A percentile compares a stretch with the other conserved stretches of the same genome.
These are phyloP conservation scores for Neonectria sp. DNA, from an alignment of 2,329 filamentous ascomycete species.

Conservation along the genomic window DNA sequence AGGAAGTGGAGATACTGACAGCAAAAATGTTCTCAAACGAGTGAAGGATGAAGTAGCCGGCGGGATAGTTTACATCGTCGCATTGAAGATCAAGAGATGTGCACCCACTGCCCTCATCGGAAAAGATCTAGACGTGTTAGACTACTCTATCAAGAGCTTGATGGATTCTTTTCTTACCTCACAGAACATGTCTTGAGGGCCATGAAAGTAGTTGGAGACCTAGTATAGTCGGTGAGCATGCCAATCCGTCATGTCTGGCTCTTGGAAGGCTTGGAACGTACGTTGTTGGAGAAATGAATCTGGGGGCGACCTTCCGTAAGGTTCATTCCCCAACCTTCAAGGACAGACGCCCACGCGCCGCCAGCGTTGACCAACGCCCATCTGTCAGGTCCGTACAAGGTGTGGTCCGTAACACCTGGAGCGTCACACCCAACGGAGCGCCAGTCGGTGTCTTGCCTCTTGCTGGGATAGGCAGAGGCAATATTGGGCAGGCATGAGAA, in stretches of 20 bases:
- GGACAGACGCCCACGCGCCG: slow-evolving; percentile 26
- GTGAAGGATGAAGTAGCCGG: slow-evolving; percentile 27
- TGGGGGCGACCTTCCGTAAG: slow-evolving; percentile 14
- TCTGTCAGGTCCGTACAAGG: slow-evolving; percentile 25
- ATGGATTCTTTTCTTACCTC: not conserved
- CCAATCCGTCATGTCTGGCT: too few relatives aligned
- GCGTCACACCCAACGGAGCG: too few relatives aligned
- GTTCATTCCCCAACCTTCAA: slow-evolving; percentile 27
- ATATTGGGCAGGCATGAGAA: too few relatives aligned
- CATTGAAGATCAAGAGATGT: slow-evolving; percentile 28
- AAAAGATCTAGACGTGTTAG: slow-evolving; percentile 11
- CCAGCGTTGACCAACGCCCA: slow-evolving; percentile 26
- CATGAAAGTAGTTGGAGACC: slow-evolving; percentile 34
- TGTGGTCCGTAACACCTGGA: slow-evolving; percentile 27
- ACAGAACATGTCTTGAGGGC: slow-evolving; percentile 34
- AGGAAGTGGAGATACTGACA: not conserved
- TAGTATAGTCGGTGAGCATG: not conserved
- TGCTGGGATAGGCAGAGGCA: too few relatives aligned
- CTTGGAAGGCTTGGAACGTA: not conserved
- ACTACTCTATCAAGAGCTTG: too few relatives aligned
- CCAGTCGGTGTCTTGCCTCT: too few relatives aligned
- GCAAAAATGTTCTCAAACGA: not conserved
- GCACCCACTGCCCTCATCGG: slow-evolving; percentile 27
- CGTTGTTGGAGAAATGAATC: slow-evolving; percentile 33
- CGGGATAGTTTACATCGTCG: slow-evolving; percentile 19